A percentile compares a stretch with the other conserved stretches of the same genome.
Evolutionary conservation across 2,329 filamentous ascomycete species (phyloP).

Genomic region (Emergomyces pasteurianus): DNA sequence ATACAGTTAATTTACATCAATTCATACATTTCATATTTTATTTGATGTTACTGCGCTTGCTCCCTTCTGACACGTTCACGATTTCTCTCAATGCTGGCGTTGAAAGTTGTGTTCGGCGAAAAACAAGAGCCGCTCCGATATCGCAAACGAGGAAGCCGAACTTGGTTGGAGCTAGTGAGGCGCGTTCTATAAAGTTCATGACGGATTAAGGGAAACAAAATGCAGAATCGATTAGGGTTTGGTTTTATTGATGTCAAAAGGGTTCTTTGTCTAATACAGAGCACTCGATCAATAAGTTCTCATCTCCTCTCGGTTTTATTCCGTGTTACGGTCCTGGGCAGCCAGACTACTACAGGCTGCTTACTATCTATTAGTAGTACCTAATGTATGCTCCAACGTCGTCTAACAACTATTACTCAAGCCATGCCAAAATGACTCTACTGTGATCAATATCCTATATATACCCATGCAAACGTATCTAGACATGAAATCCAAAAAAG

Average conservation of each 20-base stretch:
- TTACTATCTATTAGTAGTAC: too few relatives aligned
- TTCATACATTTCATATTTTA: neutral
- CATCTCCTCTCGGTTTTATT: neutral
- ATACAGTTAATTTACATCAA: neutral
- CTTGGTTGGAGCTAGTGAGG: too few relatives aligned
- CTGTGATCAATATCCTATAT: too few relatives aligned
- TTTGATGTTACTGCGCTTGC: neutral
- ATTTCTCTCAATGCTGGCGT: neutral
- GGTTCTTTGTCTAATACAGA: neutral
- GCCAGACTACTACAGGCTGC: too few relatives aligned
- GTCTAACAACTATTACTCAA: too few relatives aligned
- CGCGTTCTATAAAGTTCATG: too few relatives aligned
- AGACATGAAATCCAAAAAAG: neutral
- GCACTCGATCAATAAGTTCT: neutral
- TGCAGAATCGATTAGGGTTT: neutral
- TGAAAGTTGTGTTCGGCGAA: neutral
- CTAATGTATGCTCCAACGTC: too few relatives aligned
- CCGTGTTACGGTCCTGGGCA: too few relatives aligned
- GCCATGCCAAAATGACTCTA: too few relatives aligned
- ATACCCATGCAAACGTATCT: too few relatives aligned
- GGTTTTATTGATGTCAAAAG: neutral
- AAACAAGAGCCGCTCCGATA: neutral
- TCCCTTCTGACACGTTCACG: neutral
- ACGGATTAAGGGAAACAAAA: too few relatives aligned
- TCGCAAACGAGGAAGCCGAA: neutral